phyloP scores from a whole-genome alignment of 164 flowering plant genomes.

The Tetrastigma voinierianum region DNA sequence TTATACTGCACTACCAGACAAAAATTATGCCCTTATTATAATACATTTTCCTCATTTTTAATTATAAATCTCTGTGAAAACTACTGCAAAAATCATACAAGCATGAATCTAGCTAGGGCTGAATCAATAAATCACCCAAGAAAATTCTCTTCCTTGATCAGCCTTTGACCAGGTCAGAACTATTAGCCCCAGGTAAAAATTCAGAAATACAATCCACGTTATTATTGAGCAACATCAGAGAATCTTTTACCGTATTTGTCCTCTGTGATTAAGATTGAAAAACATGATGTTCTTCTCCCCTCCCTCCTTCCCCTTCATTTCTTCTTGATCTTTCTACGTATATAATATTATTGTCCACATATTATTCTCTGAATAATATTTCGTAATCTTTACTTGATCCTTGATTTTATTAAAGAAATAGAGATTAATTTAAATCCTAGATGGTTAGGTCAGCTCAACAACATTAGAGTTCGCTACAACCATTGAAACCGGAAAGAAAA shows the following conservation, averaged over 20 bases:
- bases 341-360: not conserved
- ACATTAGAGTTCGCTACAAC: slow-evolving; percentile 16
- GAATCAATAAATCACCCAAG: slow-evolving; percentile 1
- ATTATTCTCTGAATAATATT: too few species aligned
- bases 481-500: not conserved
- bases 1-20: too few species aligned
- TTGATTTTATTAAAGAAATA: too few species aligned
- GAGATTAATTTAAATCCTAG: not conserved
- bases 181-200: not conserved
- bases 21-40: not conserved
- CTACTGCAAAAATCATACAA: too few species aligned
- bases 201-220: slow-evolving; percentile 11
- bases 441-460: slow-evolving; percentile 19
- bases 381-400: too few species aligned
- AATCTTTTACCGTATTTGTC: slow-evolving; percentile 11
- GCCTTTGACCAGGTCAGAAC: slow-evolving; percentile 21
- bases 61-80: not conserved
- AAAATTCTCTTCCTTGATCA: slow-evolving; percentile 2
- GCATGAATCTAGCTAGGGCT: not conserved
- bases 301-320: not conserved
- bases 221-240: slow-evolving; percentile 17
- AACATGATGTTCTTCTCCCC: not conserved
- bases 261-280: slow-evolving; percentile 2
- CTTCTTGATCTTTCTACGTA: not conserved
- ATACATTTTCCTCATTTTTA: not conserved